These are phyloP conservation scores for Graphilbum sp. DNA, from an alignment of 2,329 filamentous ascomycete species.

Conservation along the genomic window DNA sequence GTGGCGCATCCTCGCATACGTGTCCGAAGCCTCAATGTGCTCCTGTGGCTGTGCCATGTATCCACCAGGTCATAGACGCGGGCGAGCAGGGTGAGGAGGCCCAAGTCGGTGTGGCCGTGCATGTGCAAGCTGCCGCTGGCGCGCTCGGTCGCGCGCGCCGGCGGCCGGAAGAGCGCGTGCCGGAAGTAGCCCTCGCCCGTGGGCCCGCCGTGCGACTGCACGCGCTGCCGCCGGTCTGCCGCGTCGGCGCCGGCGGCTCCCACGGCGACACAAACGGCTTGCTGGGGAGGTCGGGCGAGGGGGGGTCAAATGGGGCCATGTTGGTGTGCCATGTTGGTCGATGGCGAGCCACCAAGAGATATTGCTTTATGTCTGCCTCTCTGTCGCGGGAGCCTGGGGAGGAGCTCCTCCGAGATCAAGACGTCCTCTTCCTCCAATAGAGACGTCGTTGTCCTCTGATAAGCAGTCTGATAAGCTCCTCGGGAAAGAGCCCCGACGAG, in stretches of 20 bases:
- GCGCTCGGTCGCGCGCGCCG: slow-evolving; percentile 16
- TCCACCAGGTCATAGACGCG: no score
- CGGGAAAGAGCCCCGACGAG: no score
- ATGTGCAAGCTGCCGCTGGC: slow-evolving; percentile 23
- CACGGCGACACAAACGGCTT: slow-evolving; percentile 26
- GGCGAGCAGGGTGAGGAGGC: slow-evolving; percentile 23
- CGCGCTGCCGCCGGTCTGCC: slow-evolving; percentile 24
- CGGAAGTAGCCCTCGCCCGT: slow-evolving; percentile 29
- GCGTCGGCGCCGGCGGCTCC: slow-evolving; percentile 26
- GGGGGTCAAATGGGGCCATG: slow-evolving; percentile 22
- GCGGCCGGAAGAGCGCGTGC: slow-evolving; percentile 25
- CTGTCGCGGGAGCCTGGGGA: no score
- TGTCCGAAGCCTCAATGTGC: no score
- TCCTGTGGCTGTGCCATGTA: no score
- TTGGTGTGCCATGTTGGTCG: neutral
- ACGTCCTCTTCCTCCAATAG: no score
- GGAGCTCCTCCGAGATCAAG: no score
- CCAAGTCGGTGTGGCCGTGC: slow-evolving; percentile 31
- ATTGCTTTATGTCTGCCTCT: no score
- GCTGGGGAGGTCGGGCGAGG: slow-evolving; percentile 18
- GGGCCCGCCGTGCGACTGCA: slow-evolving; percentile 24
- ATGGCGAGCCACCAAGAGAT: no score
- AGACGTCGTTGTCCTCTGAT: no score
- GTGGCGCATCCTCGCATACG: no score
- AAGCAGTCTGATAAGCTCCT: no score